These are phyloP conservation scores for Meripilus lineatus DNA, from an alignment of 1,284 basidiomycete species.

Conservation along the genomic window DNA sequence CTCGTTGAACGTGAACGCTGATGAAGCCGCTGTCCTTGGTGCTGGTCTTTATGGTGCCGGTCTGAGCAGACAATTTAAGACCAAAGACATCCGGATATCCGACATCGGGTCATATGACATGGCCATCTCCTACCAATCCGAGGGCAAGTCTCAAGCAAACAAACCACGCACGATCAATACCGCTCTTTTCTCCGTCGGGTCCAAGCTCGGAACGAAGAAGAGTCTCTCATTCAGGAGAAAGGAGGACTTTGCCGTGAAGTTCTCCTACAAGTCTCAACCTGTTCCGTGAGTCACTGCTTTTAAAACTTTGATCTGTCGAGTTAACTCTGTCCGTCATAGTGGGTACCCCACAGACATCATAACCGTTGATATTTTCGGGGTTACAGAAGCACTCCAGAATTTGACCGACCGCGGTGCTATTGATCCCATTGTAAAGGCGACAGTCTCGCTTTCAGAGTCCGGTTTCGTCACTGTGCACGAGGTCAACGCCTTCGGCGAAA, in stretches of 20 bases:
- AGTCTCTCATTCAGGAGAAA: constrained; percentile 78
- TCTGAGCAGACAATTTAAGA: constrained; percentile 90
- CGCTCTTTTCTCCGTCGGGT: constrained; percentile 69
- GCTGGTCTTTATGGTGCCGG: constrained; percentile 92
- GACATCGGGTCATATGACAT: constrained; percentile 75
- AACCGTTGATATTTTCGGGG: constrained; percentile 63
- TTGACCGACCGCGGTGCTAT: constrained; percentile 68
- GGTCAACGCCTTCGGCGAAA: constrained; percentile 68
- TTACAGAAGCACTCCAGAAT: constrained; percentile 67
- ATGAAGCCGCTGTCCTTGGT: constrained; percentile 93
- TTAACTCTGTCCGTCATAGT: constrained; percentile 27
- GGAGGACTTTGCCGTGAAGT: constrained; percentile 69
- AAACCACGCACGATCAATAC: constrained; percentile 68
- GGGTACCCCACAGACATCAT: constrained; percentile 66
- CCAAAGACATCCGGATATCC: constrained; percentile 86
- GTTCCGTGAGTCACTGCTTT: constrained; percentile 43
- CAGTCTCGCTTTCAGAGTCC: constrained; percentile 76
- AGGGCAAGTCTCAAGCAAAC: constrained; percentile 41
- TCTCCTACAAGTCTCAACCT: constrained; percentile 64
- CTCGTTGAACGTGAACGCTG: constrained; percentile 93
- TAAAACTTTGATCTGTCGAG: background rate
- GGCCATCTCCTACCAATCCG: constrained; percentile 71
- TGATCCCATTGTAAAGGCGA: constrained; percentile 78
- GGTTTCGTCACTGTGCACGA: constrained; percentile 79
- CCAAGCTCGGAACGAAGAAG: constrained; percentile 77